These are phyloP conservation scores for Cryptosporidium baileyi DNA, from an alignment of 169 alveolate species.

Conservation along the genomic window DNA sequence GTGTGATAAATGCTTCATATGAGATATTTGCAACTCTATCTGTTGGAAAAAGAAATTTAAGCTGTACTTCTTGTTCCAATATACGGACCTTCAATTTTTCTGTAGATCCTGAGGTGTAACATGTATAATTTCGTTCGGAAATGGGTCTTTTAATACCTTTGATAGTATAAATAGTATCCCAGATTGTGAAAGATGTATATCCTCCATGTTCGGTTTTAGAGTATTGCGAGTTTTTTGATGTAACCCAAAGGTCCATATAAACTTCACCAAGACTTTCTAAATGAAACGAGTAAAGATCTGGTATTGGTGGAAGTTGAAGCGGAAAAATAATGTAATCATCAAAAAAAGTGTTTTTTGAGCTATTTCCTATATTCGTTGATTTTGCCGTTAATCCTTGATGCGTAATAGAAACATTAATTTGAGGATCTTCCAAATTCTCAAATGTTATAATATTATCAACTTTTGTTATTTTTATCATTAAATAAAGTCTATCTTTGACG, in stretches of 20 bases:
- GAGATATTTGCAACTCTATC: constrained; percentile 64
- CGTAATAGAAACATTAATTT: constrained; percentile 37
- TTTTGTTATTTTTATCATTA: constrained; percentile 16
- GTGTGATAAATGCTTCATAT: constrained; percentile 61
- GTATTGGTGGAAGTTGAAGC: constrained; percentile 47
- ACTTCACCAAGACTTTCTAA: constrained; percentile 58
- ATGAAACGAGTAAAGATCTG: constrained; percentile 39
- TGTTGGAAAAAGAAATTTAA: constrained; percentile 59
- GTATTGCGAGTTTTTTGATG: background rate
- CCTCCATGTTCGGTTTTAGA: constrained; percentile 57
- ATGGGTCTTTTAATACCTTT: constrained; percentile 56
- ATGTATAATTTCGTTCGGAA: constrained; percentile 15
- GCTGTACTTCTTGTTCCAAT: constrained; percentile 22
- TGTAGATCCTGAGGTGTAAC: constrained; percentile 26
- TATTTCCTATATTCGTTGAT: background rate
- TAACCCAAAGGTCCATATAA: constrained; percentile 57
- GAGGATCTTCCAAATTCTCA: constrained; percentile 38
- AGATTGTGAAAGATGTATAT: constrained; percentile 62
- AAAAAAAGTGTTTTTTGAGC: background rate
- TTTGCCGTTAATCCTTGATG: constrained; percentile 60
- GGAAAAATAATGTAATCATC: constrained; percentile 56
- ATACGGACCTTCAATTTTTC: constrained; percentile 44
- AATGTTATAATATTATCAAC: constrained; percentile 54
- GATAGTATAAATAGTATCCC: constrained; percentile 52
- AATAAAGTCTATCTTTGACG: constrained; percentile 34